Evolutionary conservation across 1,284 basidiomycete genomes (phyloP), one percentile per base, ranked within the genome.

Genomic region (Cutaneotrichosporon cavernicola): DNA sequence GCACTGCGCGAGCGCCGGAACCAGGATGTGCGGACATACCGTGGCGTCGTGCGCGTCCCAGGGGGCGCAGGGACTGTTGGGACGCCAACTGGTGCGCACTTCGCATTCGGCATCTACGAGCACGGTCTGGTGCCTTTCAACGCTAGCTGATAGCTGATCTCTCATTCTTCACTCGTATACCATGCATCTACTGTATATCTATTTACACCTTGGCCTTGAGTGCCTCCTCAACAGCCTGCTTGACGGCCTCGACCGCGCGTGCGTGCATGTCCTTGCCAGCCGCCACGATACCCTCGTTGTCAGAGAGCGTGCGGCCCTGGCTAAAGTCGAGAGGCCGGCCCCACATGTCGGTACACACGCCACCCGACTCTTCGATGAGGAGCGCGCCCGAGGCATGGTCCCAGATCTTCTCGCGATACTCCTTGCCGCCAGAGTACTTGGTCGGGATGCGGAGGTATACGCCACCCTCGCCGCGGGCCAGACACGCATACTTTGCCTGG

Each of bases 401-500:
- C 92, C 92, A 97, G 51, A 97, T 94, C 81, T 95, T 96, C 79
- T 96, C 93, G 66, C 83, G 78, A 77, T 95, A 96, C 14, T 86
- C 87, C 18, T 87, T 86, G 16, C 89, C 88, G 8, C 83, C 80
- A 61, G 73, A 77, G 70, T 80, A 82, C 65, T 80, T 80, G 7
- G 89, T 90, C 0, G 97, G 97, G 83, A 97, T 90, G 31, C 96
- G 86, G 60, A 99, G 83, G 80, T 99, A 99, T 43, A 89, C 87
- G 14, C 89, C 89, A 1, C 93, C 93, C 67, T 97, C 92, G 0
- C 94, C 93, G 50, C 95, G 84, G 2, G 89, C 88, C 18, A 98
- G 86, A 72, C 89, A 89, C 36, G 90, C 89, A 74, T 99, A 99
- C 82, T 99, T 99, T 9, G 94, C 94, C 81, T 98, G 96, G 77